Evolutionary conservation across 495 filamentous ascomycete genomes (phyloP), one percentile per base, ranked within the genome.

Genomic region (Xylaria sp.): DNA sequence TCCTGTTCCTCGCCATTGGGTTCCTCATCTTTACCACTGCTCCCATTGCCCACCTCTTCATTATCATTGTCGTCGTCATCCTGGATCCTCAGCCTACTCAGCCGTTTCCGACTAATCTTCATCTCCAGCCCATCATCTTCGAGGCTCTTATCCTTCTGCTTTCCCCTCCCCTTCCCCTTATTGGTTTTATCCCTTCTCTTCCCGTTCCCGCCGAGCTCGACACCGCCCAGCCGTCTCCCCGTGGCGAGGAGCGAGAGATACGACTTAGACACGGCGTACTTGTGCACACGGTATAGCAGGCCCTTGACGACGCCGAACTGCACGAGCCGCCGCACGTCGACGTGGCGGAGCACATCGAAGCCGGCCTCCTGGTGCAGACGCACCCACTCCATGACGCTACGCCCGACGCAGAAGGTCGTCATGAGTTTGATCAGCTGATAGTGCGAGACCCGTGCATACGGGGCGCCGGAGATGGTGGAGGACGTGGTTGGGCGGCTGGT

Each of bases 261-360:
- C 70, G 83, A 82, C 71, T 90, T 89, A 14, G 88, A 88, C 9
- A 94, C 87, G 5, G 93, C 92, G 76, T 97, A 96, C 77, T 94
- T 94, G 82, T 98, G 95, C 41, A 97, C 91, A 21, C 96, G 88
- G 80, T 97, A 97, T n/a, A 99, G 75, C 72, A 97, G 91, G 5
- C 95, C 94, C 80, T 98, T 97, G 75, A 98, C 96, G 19, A 98
- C 88, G 58, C 97, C 96, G 79, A 98, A 98, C 43, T 95, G 95
- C 69, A 99, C 92, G 69, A 99, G 91, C 35, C 97, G 89, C 1
- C 96, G 87, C 57, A 97, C 88, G 80, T 99, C 96, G 71, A 99
- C 88, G 74, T 89, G 86, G 15, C 85, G 80, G 6, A 97, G 84
- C 31, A 90, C 82, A 69, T 87, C 82, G 58, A 87, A 81, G 9